These are phyloP conservation scores for Gossypium turneri DNA, from an alignment of 345 rosid species.

Conservation along the genomic window DNA sequence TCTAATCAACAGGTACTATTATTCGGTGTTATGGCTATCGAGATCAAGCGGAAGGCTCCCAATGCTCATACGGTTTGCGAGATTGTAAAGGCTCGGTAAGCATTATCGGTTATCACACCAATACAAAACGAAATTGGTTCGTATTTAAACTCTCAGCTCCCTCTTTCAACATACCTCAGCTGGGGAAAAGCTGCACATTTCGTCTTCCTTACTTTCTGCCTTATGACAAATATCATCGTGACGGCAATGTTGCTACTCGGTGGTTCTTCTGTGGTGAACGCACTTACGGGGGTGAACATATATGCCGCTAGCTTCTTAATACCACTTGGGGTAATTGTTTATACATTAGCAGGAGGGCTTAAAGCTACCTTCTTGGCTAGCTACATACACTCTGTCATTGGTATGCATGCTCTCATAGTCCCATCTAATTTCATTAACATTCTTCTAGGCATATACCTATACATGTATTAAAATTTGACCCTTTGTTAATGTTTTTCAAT, in stretches of 20 bases:
- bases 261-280: slow-evolving; percentile 92
- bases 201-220: slow-evolving; percentile 81
- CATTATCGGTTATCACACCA: background rate
- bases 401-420: slow-evolving; percentile 28
- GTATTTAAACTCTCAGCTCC: background rate
- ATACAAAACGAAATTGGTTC: background rate
- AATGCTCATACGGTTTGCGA: slow-evolving; percentile 61
- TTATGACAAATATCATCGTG: slow-evolving; percentile 68
- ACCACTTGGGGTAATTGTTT: slow-evolving; percentile 84
- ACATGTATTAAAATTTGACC: background rate
- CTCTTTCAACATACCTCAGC: slow-evolving; percentile 29
- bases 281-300: slow-evolving; percentile 80
- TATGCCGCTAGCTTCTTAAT: slow-evolving; percentile 89
- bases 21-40: slow-evolving; percentile 94
- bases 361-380: slow-evolving; percentile 95
- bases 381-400: slow-evolving; percentile 85
- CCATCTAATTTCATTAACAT: background rate
- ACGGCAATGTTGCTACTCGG: slow-evolving; percentile 95
- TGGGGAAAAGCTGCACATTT: slow-evolving; percentile 89
- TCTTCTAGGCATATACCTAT: background rate
- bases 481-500: background rate
- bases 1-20: slow-evolving; percentile 55
- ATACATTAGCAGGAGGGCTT: slow-evolving; percentile 92
- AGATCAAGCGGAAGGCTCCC: slow-evolving; percentile 94
- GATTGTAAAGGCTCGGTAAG: background rate